Conservation (phyloP, 1,284 basidiomycete species). For the Stereum hirsutum region DNA sequence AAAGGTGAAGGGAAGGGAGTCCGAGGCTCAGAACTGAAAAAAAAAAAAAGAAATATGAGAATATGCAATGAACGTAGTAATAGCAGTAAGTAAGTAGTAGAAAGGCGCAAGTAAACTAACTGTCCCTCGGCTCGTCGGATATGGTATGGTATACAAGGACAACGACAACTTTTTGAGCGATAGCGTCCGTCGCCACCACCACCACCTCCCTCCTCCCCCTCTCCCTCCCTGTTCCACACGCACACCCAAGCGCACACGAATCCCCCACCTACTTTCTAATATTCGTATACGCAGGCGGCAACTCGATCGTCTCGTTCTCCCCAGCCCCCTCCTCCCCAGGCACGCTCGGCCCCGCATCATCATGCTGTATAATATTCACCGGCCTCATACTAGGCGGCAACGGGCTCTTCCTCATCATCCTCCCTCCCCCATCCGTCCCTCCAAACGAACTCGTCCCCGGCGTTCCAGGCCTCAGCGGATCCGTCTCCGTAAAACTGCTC, state of each 20-base stretch:
- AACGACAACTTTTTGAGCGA: too few relatives aligned
- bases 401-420: constrained; percentile 37
- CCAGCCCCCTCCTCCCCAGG: constrained; percentile 20
- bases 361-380: constrained; percentile 75
- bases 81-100: too few relatives aligned
- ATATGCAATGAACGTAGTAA: too few relatives aligned
- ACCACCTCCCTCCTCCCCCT: too few relatives aligned
- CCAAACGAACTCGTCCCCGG: constrained; percentile 11
- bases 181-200: too few relatives aligned
- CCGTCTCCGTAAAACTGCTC: constrained; percentile 15
- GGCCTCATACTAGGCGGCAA: constrained; percentile 40
- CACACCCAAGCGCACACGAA: background rate
- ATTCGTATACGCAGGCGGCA: constrained; percentile 69
- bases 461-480: constrained; percentile 10
- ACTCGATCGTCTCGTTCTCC: constrained; percentile 63
- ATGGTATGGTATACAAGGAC: too few relatives aligned
- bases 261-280: constrained; percentile 10
- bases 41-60: too few relatives aligned
- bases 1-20: too few relatives aligned
- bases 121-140: too few relatives aligned
- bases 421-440: constrained; percentile 15
- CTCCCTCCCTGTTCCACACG: too few relatives aligned
- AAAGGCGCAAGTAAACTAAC: too few relatives aligned
- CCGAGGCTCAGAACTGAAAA: too few relatives aligned
- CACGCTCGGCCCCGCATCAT: constrained; percentile 58